Conservation (phyloP, 2,329 filamentous ascomycete genomes). For the Colletotrichum siamense region DNA sequence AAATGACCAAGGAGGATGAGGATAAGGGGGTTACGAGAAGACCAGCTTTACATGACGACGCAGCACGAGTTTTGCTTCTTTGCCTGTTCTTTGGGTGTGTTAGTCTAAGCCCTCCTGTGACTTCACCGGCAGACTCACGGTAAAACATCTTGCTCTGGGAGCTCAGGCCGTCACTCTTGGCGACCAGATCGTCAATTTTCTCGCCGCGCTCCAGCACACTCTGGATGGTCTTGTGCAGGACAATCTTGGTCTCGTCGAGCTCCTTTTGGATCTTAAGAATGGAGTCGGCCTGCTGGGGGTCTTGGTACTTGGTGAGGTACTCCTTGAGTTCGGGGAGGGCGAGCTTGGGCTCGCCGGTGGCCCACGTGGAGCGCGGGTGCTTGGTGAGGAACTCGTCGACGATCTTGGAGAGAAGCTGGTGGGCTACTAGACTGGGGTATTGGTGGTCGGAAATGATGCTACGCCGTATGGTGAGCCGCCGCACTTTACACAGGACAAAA, state of each 20-base stretch:
- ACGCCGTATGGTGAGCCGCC: not conserved
- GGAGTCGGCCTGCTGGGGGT: constrained; percentile 87
- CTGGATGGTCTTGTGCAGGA: constrained; percentile 96
- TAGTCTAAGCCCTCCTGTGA: not conserved
- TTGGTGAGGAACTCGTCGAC: constrained; percentile 85
- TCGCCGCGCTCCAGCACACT: constrained; percentile 87
- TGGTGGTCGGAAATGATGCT: constrained; percentile 75
- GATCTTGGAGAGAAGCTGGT: constrained; percentile 80
- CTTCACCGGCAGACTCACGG: constrained; percentile 54
- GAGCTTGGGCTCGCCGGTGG: constrained; percentile 57
- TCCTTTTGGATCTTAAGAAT: constrained; percentile 97
- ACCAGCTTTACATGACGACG: constrained; percentile 63
- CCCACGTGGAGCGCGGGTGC: constrained; percentile 74
- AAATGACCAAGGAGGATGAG: not conserved
- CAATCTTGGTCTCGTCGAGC: constrained; percentile 96
- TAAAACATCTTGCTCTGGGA: constrained; percentile 98
- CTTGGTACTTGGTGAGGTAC: constrained; percentile 78
- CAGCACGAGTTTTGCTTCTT: constrained; percentile 86
- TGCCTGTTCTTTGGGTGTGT: constrained; percentile 57
- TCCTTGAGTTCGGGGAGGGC: constrained; percentile 78
- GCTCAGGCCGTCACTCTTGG: constrained; percentile 91
- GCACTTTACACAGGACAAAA: not conserved
- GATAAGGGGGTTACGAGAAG: not conserved
- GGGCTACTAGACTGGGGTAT: constrained; percentile 80
- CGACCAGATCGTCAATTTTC: constrained; percentile 94